Conservation (phyloP, 257 asterid species). For the Capsicum chinense region DNA sequence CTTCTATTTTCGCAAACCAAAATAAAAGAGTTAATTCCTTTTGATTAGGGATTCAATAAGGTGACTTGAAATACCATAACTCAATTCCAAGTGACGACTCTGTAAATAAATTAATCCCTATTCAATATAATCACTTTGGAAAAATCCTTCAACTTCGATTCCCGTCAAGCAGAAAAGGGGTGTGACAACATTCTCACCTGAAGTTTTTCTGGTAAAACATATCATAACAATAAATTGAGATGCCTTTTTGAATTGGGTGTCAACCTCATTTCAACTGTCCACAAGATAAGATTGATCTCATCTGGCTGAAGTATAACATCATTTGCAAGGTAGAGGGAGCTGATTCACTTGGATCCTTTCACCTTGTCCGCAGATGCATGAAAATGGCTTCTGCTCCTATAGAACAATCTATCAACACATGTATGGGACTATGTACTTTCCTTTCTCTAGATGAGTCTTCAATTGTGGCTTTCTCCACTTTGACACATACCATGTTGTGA, state of each 20-base stretch:
- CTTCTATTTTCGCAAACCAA: no score
- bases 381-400: conserved; percentile 28
- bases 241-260: neutral
- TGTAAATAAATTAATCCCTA: no score
- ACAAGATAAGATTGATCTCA: no score
- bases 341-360: neutral
- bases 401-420: conserved; percentile 55
- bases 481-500: conserved; percentile 48
- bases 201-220: neutral
- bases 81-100: no score
- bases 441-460: conserved; percentile 90
- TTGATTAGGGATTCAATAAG: no score
- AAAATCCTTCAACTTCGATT: no score
- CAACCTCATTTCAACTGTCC: conserved; percentile 24
- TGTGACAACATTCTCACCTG: neutral
- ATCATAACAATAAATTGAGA: neutral
- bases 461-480: conserved; percentile 76
- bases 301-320: no score
- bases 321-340: no score
- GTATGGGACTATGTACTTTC: conserved; percentile 84
- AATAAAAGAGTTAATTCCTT: no score
- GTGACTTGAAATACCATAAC: no score
- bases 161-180: no score
- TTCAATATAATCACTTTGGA: no score
- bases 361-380: conserved; percentile 27